Base-by-base conservation (phyloP, 106 monocot species). In the Dendrobium huoshanense region DNA sequence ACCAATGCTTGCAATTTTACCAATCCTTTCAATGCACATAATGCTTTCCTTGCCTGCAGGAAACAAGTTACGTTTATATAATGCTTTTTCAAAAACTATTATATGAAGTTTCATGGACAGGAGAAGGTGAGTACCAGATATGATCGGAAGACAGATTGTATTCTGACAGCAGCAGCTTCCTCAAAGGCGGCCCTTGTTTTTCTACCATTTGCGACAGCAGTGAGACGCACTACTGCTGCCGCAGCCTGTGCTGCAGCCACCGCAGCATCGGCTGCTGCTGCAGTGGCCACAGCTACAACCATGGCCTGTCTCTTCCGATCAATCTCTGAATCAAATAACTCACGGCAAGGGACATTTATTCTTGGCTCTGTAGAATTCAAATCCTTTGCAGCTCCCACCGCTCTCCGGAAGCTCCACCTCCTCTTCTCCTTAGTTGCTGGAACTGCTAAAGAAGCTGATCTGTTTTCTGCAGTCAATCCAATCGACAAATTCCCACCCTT, bases 1-100 rank as follows among this genome's bases (percentile, higher is more conserved):
- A 91, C 87, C 74, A 93, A 68, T 49, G 93, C 91, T 77, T 93
- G 93, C 73, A 93, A 80, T 67, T 84, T 93, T 10, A 93, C 93
- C 19, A 93, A 61, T 13, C 90, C 93, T 84, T 82, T 89, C 58
- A 93, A 55, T 27, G 91, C 93, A 58, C 84, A 78, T 65, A 91
- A 67, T 49, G 93, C 93, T 82, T 89, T 93, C 61, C 87, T 85
- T 83, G 93, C 93, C 93, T 93, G 83, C 75, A 84, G 4, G 33
- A 73, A 16, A 76, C 40, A 48, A 48, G 45, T 76, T 31, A 70
- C 37, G 70, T 4, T 37, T 37, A 29, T 27, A 67, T 67, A 24
- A 67, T 67, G 25, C 9, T 25, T 64, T 7, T 61, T 61, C 37
- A 37, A 0, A 37, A 37, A 37, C 37, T 45, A 9, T 45, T 45